phyloP scores from a whole-genome alignment of 208 protist species.

The Jaenimonas drosophilae region DNA sequence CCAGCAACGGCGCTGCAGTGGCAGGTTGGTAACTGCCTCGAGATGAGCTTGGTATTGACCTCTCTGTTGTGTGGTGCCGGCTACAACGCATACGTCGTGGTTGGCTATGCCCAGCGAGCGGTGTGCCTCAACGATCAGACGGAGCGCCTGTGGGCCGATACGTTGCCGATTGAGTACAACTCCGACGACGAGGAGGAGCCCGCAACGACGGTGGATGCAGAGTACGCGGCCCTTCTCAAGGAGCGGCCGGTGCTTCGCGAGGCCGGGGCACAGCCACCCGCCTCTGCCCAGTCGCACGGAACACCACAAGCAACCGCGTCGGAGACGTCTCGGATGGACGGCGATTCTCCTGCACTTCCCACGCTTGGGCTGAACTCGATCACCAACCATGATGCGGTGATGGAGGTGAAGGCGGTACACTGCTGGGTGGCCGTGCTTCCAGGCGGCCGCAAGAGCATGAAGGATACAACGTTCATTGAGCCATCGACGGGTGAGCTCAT shows the following conservation, averaged over 20 bases:
- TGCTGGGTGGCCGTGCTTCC: slow-evolving; percentile 84
- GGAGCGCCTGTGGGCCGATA: slow-evolving; percentile 25
- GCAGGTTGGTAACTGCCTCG: slow-evolving; percentile 87
- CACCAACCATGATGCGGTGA: background rate
- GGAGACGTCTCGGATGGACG: too few relatives aligned
- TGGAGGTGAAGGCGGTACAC: slow-evolving; percentile 21
- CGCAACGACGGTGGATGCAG: slow-evolving; percentile 15
- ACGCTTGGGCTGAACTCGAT: too few relatives aligned
- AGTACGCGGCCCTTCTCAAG: slow-evolving; percentile 52
- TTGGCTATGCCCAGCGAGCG: slow-evolving; percentile 66
- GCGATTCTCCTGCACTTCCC: too few relatives aligned
- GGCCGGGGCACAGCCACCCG: slow-evolving; percentile 27
- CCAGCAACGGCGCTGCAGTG: slow-evolving; percentile 78
- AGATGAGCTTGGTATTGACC: slow-evolving; percentile 63
- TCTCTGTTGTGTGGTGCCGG: slow-evolving; percentile 82
- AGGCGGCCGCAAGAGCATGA: slow-evolving; percentile 37
- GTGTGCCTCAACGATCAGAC: slow-evolving; percentile 79
- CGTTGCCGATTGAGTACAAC: slow-evolving; percentile 44
- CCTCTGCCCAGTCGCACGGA: background rate
- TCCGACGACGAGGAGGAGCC: slow-evolving; percentile 48
- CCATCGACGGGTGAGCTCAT: slow-evolving; percentile 70
- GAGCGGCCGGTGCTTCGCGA: slow-evolving; percentile 40
- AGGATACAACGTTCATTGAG: slow-evolving; percentile 77
- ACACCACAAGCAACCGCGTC: background rate
- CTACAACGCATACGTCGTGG: slow-evolving; percentile 89